Conservation (phyloP, 768 basidiomycete species). For the Mycena polygramma region DNA sequence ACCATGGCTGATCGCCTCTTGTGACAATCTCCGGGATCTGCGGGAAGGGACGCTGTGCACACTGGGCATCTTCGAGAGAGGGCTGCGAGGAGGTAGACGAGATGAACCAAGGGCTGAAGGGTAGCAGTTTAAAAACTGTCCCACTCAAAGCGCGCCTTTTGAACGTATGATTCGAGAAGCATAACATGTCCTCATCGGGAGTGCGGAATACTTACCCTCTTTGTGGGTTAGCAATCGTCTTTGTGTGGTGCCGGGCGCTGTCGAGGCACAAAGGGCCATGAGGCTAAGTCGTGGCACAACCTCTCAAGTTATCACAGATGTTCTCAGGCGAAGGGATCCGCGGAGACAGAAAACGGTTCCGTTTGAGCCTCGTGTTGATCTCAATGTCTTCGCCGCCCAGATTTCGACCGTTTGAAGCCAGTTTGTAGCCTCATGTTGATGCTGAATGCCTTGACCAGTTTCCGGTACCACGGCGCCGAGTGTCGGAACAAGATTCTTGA, state of each 20-base stretch:
- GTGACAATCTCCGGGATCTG: constrained; percentile 61
- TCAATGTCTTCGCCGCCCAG: constrained; percentile 4
- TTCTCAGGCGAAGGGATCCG: constrained; percentile 16
- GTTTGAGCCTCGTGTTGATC: constrained; percentile 35
- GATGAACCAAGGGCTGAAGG: constrained; percentile 14
- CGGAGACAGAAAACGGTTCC: constrained; percentile 9
- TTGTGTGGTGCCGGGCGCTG: too few relatives aligned
- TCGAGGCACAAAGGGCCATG: constrained; percentile 49
- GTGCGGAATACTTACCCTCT: constrained; percentile 44
- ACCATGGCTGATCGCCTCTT: constrained; percentile 34
- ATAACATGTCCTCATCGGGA: constrained; percentile 38
- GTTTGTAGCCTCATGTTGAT: constrained; percentile 29
- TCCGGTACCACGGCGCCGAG: constrained; percentile 22
- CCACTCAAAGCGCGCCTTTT: constrained; percentile 42
- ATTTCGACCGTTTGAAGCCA: not conserved
- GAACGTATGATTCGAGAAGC: constrained; percentile 37
- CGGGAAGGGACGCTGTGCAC: constrained; percentile 43
- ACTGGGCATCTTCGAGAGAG: constrained; percentile 31
- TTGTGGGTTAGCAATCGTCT: constrained; percentile 27
- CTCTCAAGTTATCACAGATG: constrained; percentile 25
- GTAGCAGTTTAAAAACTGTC: not conserved
- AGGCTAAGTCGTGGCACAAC: constrained; percentile 50
- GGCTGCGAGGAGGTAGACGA: constrained; percentile 4
- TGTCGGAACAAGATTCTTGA: constrained; percentile 3
- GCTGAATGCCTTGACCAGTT: constrained; percentile 13